Conservation (phyloP, 2,329 filamentous ascomycete genomes). For the Cordyceps farinosa region DNA sequence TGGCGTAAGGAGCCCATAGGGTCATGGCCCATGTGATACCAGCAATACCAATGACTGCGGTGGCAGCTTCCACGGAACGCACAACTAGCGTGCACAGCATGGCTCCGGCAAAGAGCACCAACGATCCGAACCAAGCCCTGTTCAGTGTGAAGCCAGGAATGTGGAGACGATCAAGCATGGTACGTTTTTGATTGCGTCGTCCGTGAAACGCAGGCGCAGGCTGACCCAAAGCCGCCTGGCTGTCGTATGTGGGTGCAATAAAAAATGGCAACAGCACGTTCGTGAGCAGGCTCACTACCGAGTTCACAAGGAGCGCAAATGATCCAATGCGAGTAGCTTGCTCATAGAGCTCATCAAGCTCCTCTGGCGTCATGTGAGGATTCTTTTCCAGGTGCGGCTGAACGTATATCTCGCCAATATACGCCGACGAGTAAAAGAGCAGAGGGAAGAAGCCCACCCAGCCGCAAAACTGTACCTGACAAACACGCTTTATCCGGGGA, state of each 20-base stretch:
- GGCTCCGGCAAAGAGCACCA: constrained; percentile 75
- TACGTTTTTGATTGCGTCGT: constrained; percentile 34
- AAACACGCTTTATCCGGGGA: constrained; percentile 77
- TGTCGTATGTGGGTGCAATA: constrained; percentile 74
- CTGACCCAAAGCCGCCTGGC: constrained; percentile 31
- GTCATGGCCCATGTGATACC: constrained; percentile 92
- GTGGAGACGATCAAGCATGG: constrained; percentile 59
- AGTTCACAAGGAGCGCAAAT: constrained; percentile 84
- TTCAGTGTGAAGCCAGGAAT: constrained; percentile 84
- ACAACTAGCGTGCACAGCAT: constrained; percentile 86
- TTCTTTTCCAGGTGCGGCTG: constrained; percentile 75
- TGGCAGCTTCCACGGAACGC: constrained; percentile 65
- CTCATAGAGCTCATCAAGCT: constrained; percentile 80
- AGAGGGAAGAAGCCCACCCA: constrained; percentile 97
- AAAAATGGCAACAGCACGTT: constrained; percentile 85
- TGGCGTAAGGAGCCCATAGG: constrained; percentile 91
- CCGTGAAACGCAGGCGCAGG: constrained; percentile 20
- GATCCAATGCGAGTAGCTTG: constrained; percentile 82
- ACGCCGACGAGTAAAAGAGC: constrained; percentile 92
- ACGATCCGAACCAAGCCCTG: constrained; percentile 79
- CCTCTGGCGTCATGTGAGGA: constrained; percentile 69
- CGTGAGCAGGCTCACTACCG: constrained; percentile 74
- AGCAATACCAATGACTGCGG: constrained; percentile 72
- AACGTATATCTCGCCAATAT: constrained; percentile 88
- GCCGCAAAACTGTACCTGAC: constrained; percentile 76